Evolutionary conservation across 108 stramenopile species (phyloP).

Genomic region (Nitzschia palea): DNA sequence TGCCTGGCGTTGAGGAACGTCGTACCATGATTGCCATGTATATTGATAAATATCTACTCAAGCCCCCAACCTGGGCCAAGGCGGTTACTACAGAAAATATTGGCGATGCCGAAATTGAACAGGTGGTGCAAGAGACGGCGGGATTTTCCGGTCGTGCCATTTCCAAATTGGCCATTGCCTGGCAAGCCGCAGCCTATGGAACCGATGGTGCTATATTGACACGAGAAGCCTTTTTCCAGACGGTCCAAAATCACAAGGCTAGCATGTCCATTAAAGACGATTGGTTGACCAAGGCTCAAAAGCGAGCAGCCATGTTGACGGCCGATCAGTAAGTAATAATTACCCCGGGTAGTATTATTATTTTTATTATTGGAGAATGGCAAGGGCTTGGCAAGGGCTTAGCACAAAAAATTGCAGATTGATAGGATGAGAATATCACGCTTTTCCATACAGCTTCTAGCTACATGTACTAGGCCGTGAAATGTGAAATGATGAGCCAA

Average conservation of each 20-base stretch:
- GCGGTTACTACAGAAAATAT: constrained; percentile 79
- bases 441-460: too few species aligned
- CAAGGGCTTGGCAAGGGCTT: too few species aligned
- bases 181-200: constrained; percentile 98
- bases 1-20: constrained; percentile 90
- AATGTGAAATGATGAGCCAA: too few species aligned
- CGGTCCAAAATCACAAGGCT: constrained; percentile 80
- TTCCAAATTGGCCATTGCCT: constrained; percentile 97
- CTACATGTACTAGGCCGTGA: too few species aligned
- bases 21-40: constrained; percentile 93
- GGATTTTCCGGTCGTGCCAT: constrained; percentile 98
- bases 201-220: constrained; percentile 85
- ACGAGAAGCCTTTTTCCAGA: constrained; percentile 76
- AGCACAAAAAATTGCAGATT: too few species aligned
- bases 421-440: too few species aligned
- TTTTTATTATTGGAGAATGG: too few species aligned
- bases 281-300: constrained; percentile 79
- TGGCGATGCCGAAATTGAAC: constrained; percentile 83
- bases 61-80: constrained; percentile 80
- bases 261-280: constrained; percentile 78
- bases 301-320: constrained; percentile 67
- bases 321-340: constrained; percentile 38
- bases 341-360: too few species aligned
- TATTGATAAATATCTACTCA: constrained; percentile 94
- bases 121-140: constrained; percentile 84